Base-by-base conservation (phyloP, 208 protist species). In the Leptomonas pyrrhocoris region DNA sequence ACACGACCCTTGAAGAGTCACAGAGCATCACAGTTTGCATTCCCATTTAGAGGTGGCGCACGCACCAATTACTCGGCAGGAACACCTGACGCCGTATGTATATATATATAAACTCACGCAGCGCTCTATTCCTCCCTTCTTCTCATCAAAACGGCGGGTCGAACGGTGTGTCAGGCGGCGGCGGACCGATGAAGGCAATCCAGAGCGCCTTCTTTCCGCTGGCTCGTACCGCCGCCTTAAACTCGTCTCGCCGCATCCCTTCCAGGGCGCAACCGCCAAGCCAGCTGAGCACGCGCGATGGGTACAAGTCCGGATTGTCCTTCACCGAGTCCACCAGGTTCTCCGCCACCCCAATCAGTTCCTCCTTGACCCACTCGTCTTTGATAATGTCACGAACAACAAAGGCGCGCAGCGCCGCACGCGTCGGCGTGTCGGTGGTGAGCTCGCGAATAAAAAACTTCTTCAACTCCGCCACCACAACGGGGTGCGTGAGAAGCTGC, bases 301-400 rank as follows among this genome's bases (percentile, higher is more conserved):
- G 88, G 70, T 80, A 90, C 8, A 96, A 46, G 38, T 75, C 72
- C 1, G 54, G 68, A 80, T 96, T 89, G 19, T 38, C 51, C 60
- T 81, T 81, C 28, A 92, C 66, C 11, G 79, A 77, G 25, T 74
- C 82, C 2, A 79, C 80, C 1, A 85, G 57, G 28, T 88, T 82
- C 51, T 77, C 74, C 18, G 77, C 85, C 48, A 93, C 73, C 23
- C 71, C 81, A 34, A 94, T 72, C 23, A 96, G 87, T 59, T 96
- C 88, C 57, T 96, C 92, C 49, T 80, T 79, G 55, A 96, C 92
- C 87, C 88, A 96, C 15, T 62, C 16, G 62, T 96, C 92, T 38
- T 81, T 68, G 57, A 94, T 84, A n/a, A 94, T 64, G 27, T 91
- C 85, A 9, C 83, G 61, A 16, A 94, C 85, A 30, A 87, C 63